Percentiles rank a stretch among this genome's conserved stretches.
Evolutionary conservation across 2,329 filamentous ascomycete genomes (phyloP).

Genomic region (Bipolaris bicolor): DNA sequence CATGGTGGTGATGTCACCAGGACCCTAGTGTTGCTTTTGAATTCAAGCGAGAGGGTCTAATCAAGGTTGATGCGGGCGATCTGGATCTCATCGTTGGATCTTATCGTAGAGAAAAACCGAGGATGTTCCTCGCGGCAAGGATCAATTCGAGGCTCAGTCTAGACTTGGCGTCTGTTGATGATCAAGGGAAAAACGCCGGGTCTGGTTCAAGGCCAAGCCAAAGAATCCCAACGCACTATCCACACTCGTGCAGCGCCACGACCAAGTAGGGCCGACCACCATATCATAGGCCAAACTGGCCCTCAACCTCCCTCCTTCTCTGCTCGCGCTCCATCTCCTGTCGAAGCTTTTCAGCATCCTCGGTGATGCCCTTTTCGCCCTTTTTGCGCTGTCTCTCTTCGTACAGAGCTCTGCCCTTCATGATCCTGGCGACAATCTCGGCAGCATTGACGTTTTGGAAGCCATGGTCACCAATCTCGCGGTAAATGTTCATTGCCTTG

Average conservation of each 20-base stretch:
- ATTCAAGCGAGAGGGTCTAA: no score
- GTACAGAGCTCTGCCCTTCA: slow-evolving; percentile 84
- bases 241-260: not conserved
- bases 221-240: not conserved
- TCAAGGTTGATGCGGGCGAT: no score
- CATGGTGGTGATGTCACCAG: no score
- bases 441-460: slow-evolving; percentile 90
- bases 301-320: slow-evolving; percentile 48
- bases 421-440: slow-evolving; percentile 87
- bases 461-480: slow-evolving; percentile 74
- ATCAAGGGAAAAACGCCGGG: not conserved
- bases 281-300: slow-evolving; percentile 44
- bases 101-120: no score
- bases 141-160: not conserved
- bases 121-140: not conserved
- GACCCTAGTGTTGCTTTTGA: no score
- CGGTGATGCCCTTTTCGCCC: slow-evolving; percentile 80
- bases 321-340: slow-evolving; percentile 49
- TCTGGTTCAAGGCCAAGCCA: no score
- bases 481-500: slow-evolving; percentile 83
- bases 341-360: slow-evolving; percentile 58
- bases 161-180: not conserved
- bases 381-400: slow-evolving; percentile 91
- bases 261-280: not conserved
- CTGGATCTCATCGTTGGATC: no score